Percentiles rank a stretch among this genome's conserved stretches.
Conservation (phyloP, 345 rosid species). For the Draba incana region DNA sequence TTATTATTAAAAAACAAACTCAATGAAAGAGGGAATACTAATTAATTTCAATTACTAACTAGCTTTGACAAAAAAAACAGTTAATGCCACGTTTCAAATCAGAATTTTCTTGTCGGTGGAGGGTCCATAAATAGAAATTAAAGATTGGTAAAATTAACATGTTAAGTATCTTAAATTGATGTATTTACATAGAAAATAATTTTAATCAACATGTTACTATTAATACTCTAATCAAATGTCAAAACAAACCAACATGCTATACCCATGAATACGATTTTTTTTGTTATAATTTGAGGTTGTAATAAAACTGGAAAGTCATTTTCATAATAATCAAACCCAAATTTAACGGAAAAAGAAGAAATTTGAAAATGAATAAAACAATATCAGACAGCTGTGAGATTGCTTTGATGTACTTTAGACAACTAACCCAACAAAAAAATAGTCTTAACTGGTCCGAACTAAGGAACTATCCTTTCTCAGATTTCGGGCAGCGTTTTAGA, state of each 20-base stretch:
- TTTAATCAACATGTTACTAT: too few species aligned
- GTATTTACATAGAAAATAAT: neutral
- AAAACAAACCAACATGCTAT: constrained; percentile 29
- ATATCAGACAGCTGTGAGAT: constrained; percentile 40
- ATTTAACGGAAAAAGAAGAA: neutral
- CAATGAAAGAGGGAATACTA: neutral
- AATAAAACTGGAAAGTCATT: constrained; percentile 37
- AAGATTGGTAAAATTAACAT: constrained; percentile 7
- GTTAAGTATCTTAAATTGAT: neutral
- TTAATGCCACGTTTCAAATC: constrained; percentile 20
- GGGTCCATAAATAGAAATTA: neutral
- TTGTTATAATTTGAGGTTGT: constrained; percentile 4
- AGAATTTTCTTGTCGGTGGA: constrained; percentile 31
- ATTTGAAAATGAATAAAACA: constrained; percentile 14
- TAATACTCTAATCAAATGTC: neutral
- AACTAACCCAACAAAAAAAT: constrained; percentile 24
- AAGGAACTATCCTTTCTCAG: constrained; percentile 35
- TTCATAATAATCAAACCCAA: constrained; percentile 2
- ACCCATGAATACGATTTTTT: neutral
- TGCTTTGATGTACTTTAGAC: constrained; percentile 44
- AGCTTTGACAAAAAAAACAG: neutral
- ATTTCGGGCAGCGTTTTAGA: constrained; percentile 42
- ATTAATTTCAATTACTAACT: neutral
- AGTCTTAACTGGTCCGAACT: constrained; percentile 40
- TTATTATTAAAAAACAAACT: neutral